Percentiles rank a stretch among this genome's conserved stretches.
Evolutionary conservation across 352 stramenopile genomes (phyloP).

Genomic region (Globisporangium nagaii): DNA sequence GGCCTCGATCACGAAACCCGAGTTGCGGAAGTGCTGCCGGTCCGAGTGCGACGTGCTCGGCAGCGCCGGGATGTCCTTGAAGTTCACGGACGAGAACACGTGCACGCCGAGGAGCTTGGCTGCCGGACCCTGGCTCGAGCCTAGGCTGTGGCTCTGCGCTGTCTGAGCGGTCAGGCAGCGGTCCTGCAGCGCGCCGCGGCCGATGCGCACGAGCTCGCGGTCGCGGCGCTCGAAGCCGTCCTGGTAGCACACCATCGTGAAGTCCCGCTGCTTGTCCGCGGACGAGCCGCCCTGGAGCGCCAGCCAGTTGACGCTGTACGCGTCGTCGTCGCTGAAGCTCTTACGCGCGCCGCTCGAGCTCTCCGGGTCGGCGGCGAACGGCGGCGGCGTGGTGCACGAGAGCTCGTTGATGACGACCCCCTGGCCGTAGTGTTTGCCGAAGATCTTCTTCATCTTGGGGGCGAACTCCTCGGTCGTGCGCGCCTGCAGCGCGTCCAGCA

Average conservation of each 20-base stretch:
- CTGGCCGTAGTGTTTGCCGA: slow-evolving; percentile 44
- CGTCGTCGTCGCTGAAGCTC: slow-evolving; percentile 56
- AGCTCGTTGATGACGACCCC: slow-evolving; percentile 57
- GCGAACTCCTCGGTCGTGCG: slow-evolving; percentile 35
- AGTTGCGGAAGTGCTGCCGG: slow-evolving; percentile 51
- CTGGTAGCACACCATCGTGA: slow-evolving; percentile 70
- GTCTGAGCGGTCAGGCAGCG: slow-evolving; percentile 4
- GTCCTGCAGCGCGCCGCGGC: slow-evolving; percentile 15
- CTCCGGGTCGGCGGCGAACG: slow-evolving; percentile 31
- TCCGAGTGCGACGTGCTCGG: slow-evolving; percentile 38
- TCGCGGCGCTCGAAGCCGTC: slow-evolving; percentile 49
- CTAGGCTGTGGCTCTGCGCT: background rate
- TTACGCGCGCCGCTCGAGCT: slow-evolving; percentile 8
- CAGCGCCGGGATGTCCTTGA: slow-evolving; percentile 50
- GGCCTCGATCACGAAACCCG: slow-evolving; percentile 60
- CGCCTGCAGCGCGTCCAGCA: slow-evolving; percentile 45
- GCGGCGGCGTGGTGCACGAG: slow-evolving; percentile 49
- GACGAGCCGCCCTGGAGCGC: slow-evolving; percentile 32
- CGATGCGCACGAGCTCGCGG: slow-evolving; percentile 21
- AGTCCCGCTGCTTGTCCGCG: slow-evolving; percentile 43
- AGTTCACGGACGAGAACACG: slow-evolving; percentile 57
- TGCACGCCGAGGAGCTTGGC: slow-evolving; percentile 48
- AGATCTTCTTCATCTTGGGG: slow-evolving; percentile 57
- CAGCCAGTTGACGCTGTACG: slow-evolving; percentile 67
- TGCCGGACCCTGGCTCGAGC: background rate